Conservation (phyloP, 768 basidiomycete genomes). For the Inosperma sp. region DNA sequence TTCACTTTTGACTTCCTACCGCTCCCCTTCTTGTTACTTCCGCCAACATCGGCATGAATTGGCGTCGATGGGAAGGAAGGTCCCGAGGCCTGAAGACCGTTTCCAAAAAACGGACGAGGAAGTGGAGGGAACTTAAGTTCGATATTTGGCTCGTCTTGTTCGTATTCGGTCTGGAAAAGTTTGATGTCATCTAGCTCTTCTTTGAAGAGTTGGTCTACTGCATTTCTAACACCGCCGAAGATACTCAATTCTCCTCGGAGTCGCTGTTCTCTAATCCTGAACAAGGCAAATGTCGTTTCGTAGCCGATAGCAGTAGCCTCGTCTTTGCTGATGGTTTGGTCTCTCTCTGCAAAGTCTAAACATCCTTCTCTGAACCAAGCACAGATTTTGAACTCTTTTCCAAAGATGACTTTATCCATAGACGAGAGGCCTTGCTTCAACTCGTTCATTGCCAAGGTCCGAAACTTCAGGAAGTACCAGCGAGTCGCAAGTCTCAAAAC, state of each 20-base stretch:
- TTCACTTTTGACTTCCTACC: no score
- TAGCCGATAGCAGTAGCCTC: slow-evolving; percentile 27
- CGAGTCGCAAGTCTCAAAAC: slow-evolving; percentile 36
- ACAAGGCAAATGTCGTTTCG: slow-evolving; percentile 18
- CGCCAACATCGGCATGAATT: no score
- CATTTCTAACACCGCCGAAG: background rate
- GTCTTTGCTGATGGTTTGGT: slow-evolving; percentile 21
- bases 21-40: no score
- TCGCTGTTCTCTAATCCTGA: slow-evolving; percentile 16
- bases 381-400: slow-evolving; percentile 29
- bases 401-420: slow-evolving; percentile 29
- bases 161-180: slow-evolving; percentile 9
- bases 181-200: slow-evolving; percentile 5
- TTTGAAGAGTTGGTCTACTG: background rate
- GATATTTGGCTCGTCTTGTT: no score
- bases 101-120: no score
- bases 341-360: slow-evolving; percentile 18
- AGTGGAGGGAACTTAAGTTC: no score
- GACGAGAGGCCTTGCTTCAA: slow-evolving; percentile 22
- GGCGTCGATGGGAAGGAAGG: no score
- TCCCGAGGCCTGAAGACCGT: no score
- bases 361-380: slow-evolving; percentile 33
- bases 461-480: slow-evolving; percentile 34
- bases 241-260: background rate
- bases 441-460: slow-evolving; percentile 25